These are phyloP conservation scores for Ustilago shanxiensis DNA, from an alignment of 1,284 basidiomycete species.

Conservation along the genomic window DNA sequence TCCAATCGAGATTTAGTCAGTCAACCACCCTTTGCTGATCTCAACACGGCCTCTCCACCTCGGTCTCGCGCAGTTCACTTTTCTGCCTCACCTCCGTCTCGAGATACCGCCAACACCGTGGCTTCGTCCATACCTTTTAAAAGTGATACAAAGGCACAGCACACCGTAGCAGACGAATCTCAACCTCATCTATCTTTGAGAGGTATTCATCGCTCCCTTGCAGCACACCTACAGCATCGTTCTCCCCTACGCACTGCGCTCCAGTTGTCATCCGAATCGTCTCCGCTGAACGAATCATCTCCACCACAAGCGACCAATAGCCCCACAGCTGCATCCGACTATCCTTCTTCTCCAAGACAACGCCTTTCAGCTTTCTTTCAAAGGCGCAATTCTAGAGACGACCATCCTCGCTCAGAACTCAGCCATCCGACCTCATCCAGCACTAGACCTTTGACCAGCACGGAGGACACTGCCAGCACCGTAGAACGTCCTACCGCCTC, in stretches of 20 bases:
- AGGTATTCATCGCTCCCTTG: slow-evolving; percentile 30
- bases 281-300: background rate
- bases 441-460: background rate
- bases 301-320: background rate
- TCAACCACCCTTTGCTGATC: background rate
- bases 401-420: background rate
- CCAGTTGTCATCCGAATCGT: background rate
- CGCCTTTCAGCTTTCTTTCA: slow-evolving; percentile 28
- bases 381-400: slow-evolving; percentile 11
- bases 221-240: slow-evolving; percentile 25
- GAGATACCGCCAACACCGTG: background rate
- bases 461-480: background rate
- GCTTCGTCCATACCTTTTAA: background rate
- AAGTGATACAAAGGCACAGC: slow-evolving; percentile 5
- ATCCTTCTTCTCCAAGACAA: slow-evolving; percentile 10
- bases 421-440: background rate
- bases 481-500: slow-evolving; percentile 12
- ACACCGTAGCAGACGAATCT: background rate
- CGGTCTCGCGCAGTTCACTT: slow-evolving; percentile 20
- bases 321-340: background rate
- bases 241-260: slow-evolving; percentile 11
- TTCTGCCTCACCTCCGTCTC: slow-evolving; percentile 2
- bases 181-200: slow-evolving; percentile 15
- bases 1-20: too few species aligned
- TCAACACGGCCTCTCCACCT: background rate